Evolutionary conservation across 2,329 filamentous ascomycete species (phyloP), one percentile per base, ranked within the genome.

Genomic region (Onygenales sp.): DNA sequence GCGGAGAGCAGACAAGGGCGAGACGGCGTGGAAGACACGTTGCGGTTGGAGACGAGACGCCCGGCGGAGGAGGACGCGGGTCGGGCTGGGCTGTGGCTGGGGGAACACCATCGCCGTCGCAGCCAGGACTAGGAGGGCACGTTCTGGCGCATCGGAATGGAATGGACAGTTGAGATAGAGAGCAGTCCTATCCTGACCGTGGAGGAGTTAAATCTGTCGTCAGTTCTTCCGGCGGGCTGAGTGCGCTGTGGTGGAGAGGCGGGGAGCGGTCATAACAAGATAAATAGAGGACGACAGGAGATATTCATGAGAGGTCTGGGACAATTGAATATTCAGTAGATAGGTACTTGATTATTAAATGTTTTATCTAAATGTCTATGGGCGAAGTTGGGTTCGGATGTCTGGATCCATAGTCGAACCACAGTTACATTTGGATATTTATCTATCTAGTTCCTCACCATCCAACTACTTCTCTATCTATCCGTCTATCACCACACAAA

Each of bases 101-200:
- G 43, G 64, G 55, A 51, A 64, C 58, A 53, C 61, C 63, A 57
- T 52, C 43, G 57, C 54, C 17, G 43, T 50, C 36, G 38, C 45
- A 33, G 35, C 44, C 35, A 39, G 43, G 17, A 17, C 17, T 17
- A 17, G 17, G 17, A 17, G 17, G 17, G 17, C 17, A 17, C 17
- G 17, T 17, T 17, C 17, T 17, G 17, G 17, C 17, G 17, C 17
- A 17, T 17, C 17, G 17, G 17, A 17, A 17, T 17, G 17, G 17
- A 17, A 17, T 17, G 17, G 17, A 17, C 17, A 17, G 17, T 17
- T 17, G 17, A 17, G 17, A 17, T 17, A 17, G 17, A 17, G 17
- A 17, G 17, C 17, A 17, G 17, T 17, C 2, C 17, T 17, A 50
- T 27, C 21, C 35, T n/a, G 32, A 44, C 51, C 11, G 50, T 44